Evolutionary conservation across 2,329 filamentous ascomycete species (phyloP), one percentile per base, ranked within the genome.

Genomic region (Laburnicola sp.): DNA sequence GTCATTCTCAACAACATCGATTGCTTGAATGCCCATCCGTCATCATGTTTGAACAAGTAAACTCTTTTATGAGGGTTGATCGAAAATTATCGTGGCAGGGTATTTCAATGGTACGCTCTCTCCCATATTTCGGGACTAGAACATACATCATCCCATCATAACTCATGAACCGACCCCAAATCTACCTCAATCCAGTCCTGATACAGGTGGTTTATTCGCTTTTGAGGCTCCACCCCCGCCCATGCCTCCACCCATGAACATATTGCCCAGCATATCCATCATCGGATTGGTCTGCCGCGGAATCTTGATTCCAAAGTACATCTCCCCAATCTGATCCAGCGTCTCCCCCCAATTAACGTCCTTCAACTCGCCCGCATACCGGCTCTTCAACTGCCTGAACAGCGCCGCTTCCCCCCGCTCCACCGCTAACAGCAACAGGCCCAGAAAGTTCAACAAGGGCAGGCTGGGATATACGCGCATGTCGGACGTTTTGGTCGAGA

Each of bases 211-310:
- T 58, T 73, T 78, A 68, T 75, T 80, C 36, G 73, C 67, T 51
- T 77, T 72, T 56, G 75, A 69, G 58, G 74, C 68, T 44, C 73
- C 79, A 16, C 91, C 91, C 42, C n/a, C n/a, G n/a, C n/a, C n/a
- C n/a, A n/a, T n/a, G n/a, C n/a, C 68, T 44, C 73, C 79, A 16
- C 91, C 91, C 42, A 92, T 92, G 66, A 99, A 89, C 80, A 99
- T 84, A 56, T 86, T 92, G 41, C 91, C 92, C 89, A 99, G 95
- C 92, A 99, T 97, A 71, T 99, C 94, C 75, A 97, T 85, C 73
- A 99, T 78, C 2, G 92, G 92, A 73, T 97, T 97, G 58, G 87
- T 88, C 77, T 96, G 91, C 65, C 88, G 83, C 40, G 92, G 93
- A 68, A 91, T 87, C 76, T 86, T 84, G 71, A 99, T 95, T 31